A percentile compares a stretch with the other conserved stretches of the same genome.
phyloP scores from a whole-genome alignment of 2,329 filamentous ascomycete genomes.

The Epichloe festucae region DNA sequence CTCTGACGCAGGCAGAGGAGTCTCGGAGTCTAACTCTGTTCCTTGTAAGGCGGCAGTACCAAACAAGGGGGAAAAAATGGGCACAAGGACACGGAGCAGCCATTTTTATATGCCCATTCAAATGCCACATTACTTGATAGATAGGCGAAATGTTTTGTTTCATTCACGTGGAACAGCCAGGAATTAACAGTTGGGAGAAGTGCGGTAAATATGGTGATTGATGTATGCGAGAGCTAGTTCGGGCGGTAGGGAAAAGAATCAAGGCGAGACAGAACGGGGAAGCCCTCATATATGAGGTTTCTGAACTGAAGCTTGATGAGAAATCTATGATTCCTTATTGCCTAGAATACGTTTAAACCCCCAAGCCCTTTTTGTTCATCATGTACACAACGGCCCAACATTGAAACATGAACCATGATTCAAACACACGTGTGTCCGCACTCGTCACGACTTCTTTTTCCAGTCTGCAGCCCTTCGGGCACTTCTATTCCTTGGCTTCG shows the following conservation, averaged over 20 bases:
- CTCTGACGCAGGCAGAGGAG: no score
- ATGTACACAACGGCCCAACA: neutral
- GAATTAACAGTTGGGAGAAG: no score
- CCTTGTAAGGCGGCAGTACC: neutral
- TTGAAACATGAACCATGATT: neutral
- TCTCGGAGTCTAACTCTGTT: neutral
- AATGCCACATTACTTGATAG: neutral
- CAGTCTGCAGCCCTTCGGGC: conserved; percentile 29
- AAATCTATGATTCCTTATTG: neutral
- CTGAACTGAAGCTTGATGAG: no score
- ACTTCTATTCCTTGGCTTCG: conserved; percentile 23
- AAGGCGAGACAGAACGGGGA: no score
- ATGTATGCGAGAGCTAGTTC: no score
- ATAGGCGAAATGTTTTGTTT: neutral
- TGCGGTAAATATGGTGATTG: no score
- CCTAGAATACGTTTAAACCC: neutral
- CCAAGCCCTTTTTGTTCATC: neutral
- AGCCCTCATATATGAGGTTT: no score
- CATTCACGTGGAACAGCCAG: neutral
- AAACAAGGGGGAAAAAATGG: no score
- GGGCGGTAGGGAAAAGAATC: no score
- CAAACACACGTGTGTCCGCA: neutral
- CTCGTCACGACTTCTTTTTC: conserved; percentile 26
- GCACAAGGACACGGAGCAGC: no score
- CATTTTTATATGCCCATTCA: neutral